Evolutionary conservation across 2,329 filamentous ascomycete genomes (phyloP).

Genomic region (Diaporthe sp.): DNA sequence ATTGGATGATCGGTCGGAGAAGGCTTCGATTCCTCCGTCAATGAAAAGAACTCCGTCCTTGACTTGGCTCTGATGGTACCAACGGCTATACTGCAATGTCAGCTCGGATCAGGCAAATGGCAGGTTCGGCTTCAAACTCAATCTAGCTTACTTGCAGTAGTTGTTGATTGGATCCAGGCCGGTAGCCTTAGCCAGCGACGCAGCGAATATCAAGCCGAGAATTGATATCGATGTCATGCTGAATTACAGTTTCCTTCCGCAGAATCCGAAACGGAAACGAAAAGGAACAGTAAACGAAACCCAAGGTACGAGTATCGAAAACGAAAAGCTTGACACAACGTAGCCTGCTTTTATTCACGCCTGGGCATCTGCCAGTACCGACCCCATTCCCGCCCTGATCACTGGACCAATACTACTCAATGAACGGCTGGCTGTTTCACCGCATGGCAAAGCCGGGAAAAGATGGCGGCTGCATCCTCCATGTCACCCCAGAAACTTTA

Average conservation of each 20-base stretch:
- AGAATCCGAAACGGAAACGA: not conserved
- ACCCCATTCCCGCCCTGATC: not conserved
- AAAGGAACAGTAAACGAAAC: not conserved
- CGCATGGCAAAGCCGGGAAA: not conserved
- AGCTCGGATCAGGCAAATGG: not conserved
- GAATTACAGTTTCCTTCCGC: not conserved
- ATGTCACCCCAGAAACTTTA: not conserved
- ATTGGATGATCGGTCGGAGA: not conserved
- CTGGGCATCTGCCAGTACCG: not conserved
- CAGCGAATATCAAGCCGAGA: not conserved
- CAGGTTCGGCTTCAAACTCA: not conserved
- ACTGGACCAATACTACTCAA: not conserved
- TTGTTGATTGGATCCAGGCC: not conserved
- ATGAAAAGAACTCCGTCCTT: not conserved
- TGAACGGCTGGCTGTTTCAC: not conserved
- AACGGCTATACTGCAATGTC: not conserved
- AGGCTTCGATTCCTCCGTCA: not conserved
- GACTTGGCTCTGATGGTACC: not conserved
- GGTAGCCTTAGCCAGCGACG: not conserved
- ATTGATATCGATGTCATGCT: not conserved
- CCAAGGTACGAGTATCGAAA: not conserved
- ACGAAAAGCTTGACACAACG: not conserved
- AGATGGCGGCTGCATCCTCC: not conserved
- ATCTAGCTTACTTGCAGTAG: not conserved
- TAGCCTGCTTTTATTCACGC: not conserved